A percentile compares a stretch with the other conserved stretches of the same genome.
phyloP scores from a whole-genome alignment of 148 eudicot species.

The Tetragonia tetragonoides region DNA sequence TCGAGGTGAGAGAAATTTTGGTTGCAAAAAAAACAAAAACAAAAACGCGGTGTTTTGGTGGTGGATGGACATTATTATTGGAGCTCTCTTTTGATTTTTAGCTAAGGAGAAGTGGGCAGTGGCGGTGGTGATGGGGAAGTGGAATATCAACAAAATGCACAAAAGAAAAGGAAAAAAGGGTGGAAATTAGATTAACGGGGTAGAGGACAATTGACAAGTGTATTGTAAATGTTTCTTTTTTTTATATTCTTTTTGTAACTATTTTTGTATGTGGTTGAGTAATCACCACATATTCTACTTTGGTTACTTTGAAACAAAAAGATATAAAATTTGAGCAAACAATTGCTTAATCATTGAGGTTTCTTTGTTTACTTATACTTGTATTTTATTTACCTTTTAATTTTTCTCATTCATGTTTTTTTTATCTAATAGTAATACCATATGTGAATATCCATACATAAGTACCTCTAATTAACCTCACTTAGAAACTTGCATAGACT shows the following conservation, averaged over 20 bases:
- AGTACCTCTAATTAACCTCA: too few species aligned
- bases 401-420: not conserved
- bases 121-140: not conserved
- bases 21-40: not conserved
- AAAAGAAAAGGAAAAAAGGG: not conserved
- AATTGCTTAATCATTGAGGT: not conserved
- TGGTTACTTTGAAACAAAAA: not conserved
- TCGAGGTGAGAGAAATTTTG: slow-evolving; percentile 28
- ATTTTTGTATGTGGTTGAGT: slow-evolving; percentile 21
- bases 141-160: not conserved
- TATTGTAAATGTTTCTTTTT: not conserved
- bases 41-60: too few species aligned
- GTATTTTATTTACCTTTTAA: not conserved
- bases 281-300: slow-evolving; percentile 19
- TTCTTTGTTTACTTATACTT: too few species aligned
- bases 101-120: not conserved
- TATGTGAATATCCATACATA: too few species aligned
- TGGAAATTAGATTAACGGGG: not conserved
- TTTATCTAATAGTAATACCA: too few species aligned
- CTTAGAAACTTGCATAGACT: too few species aligned
- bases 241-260: not conserved
- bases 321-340: not conserved
- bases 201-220: not conserved
- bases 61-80: not conserved
- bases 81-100: slow-evolving; percentile 4